Evolutionary conservation across 768 basidiomycete genomes (phyloP).

Genomic region (Podaxis pistillaris): DNA sequence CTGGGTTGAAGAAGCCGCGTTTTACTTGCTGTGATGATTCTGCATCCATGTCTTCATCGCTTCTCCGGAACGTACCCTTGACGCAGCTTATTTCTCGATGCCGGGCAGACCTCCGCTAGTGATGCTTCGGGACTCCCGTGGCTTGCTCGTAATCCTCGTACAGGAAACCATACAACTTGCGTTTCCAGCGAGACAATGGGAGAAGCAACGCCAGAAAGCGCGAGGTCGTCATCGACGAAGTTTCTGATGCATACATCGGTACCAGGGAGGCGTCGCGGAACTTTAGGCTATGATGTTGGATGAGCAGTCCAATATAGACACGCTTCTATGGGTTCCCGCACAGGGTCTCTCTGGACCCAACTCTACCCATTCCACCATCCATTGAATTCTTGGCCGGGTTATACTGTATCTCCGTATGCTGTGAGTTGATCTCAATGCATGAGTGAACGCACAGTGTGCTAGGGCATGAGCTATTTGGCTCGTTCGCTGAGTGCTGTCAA

Average conservation of each 20-base stretch:
- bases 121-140: constrained; percentile 3
- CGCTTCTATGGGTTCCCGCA: constrained; percentile 3
- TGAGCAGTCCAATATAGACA: constrained; percentile 2
- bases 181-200: constrained; percentile 7
- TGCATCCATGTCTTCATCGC: neutral
- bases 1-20: neutral
- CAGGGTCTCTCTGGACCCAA: neutral
- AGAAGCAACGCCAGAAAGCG: constrained; percentile 10
- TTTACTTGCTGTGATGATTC: constrained; percentile 4
- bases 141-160: neutral
- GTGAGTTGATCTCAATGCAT: neutral
- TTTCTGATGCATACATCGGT: neutral
- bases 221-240: constrained; percentile 8
- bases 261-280: constrained; percentile 11
- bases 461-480: constrained; percentile 8
- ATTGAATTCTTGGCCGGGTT: constrained; percentile 2
- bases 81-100: neutral
- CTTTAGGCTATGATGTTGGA: neutral
- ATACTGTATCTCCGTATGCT: neutral
- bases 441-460: constrained; percentile 7
- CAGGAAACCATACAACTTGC: neutral
- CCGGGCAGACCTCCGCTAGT: constrained; percentile 14
- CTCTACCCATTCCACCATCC: constrained; percentile 9
- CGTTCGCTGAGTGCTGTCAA: neutral
- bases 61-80: constrained; percentile 11